Evolutionary conservation across 345 rosid genomes (phyloP).

Genomic region (Bruguiera sexangula): DNA sequence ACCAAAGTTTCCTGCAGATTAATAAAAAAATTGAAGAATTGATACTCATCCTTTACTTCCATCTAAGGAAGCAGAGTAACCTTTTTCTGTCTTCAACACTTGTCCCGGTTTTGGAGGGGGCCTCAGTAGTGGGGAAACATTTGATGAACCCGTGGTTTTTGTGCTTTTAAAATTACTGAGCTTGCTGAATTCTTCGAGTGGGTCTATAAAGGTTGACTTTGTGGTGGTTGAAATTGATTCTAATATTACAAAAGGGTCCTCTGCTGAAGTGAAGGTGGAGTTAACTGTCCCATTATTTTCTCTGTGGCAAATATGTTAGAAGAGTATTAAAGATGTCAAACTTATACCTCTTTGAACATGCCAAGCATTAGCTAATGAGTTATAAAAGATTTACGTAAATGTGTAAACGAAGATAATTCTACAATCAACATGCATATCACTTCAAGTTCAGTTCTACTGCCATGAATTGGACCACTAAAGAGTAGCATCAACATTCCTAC

Average conservation of each 20-base stretch:
- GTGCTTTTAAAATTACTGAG: slow-evolving; percentile 35
- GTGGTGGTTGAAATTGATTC: slow-evolving; percentile 45
- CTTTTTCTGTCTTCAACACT: slow-evolving; percentile 48
- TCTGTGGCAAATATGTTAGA: slow-evolving; percentile 19
- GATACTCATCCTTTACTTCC: slow-evolving; percentile 6
- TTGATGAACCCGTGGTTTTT: slow-evolving; percentile 31
- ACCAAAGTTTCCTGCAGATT: slow-evolving; percentile 14
- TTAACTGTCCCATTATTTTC: slow-evolving; percentile 21
- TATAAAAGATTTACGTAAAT: not conserved
- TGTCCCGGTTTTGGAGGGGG: slow-evolving; percentile 73
- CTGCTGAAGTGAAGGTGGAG: slow-evolving; percentile 32
- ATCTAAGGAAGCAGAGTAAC: slow-evolving; percentile 30
- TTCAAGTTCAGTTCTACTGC: not conserved
- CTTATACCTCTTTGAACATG: not conserved
- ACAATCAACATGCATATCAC: not conserved
- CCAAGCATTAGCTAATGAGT: not conserved
- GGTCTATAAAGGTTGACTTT: slow-evolving; percentile 37
- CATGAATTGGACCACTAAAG: not conserved
- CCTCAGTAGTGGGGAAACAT: slow-evolving; percentile 38
- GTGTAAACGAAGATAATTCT: not conserved
- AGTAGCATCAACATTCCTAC: not conserved
- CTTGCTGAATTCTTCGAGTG: slow-evolving; percentile 53
- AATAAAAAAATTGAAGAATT: not conserved
- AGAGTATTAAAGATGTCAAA: not conserved
- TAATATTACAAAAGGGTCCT: slow-evolving; percentile 65